These are phyloP conservation scores for Globisporangium solare DNA, from an alignment of 352 stramenopile genomes.

Conservation along the genomic window DNA sequence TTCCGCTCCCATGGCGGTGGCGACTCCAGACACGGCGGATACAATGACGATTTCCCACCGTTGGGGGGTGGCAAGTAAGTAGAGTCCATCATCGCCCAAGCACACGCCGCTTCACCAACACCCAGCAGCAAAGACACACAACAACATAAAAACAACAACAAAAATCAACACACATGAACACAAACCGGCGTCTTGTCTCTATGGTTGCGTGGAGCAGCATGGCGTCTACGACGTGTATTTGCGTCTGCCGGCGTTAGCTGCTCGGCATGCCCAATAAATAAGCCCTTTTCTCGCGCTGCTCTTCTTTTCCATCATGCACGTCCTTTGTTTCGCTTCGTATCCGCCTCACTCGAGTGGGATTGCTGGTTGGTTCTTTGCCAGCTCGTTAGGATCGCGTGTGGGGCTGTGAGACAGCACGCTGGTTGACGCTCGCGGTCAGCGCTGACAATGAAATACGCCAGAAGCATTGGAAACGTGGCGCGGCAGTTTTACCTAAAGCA, in stretches of 20 bases:
- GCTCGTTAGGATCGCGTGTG: neutral
- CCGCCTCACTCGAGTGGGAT: no score
- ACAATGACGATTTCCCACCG: conserved; percentile 72
- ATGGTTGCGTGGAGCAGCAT: no score
- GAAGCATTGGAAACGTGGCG: no score
- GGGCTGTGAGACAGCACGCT: neutral
- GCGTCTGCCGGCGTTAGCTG: no score
- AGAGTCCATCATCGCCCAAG: conserved; percentile 7
- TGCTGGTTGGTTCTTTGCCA: neutral
- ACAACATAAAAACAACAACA: neutral
- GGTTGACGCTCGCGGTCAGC: conserved; percentile 2
- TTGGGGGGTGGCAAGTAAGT: conserved; percentile 47
- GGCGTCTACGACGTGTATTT: no score
- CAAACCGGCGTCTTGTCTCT: neutral
- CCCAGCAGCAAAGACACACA: conserved; percentile 1
- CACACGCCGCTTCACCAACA: no score
- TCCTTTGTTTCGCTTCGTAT: no score
- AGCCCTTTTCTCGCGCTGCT: neutral
- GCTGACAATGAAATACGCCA: conserved; percentile 4
- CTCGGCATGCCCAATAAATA: neutral
- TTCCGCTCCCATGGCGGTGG: conserved; percentile 12
- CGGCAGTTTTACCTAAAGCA: no score
- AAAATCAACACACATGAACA: neutral
- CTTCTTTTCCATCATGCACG: conserved; percentile 8
- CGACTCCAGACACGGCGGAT: conserved; percentile 17